Evolutionary conservation across 2,329 filamentous ascomycete genomes (phyloP), one percentile per base, ranked within the genome.

Genomic region (Neodidymelliopsis sp.): DNA sequence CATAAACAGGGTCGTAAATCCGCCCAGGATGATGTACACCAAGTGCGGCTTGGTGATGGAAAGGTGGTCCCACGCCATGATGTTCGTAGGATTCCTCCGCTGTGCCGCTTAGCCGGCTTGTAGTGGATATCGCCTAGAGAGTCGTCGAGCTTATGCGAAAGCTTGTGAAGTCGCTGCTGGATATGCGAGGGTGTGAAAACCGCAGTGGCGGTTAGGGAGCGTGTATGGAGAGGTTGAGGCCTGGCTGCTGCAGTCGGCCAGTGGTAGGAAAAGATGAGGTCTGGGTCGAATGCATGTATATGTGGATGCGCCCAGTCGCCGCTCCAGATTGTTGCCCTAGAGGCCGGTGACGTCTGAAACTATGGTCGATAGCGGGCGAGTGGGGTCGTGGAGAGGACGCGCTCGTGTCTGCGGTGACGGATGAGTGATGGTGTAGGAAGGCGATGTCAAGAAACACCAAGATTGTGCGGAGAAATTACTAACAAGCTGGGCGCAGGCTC

Each of bases 1-100:
- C 94, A 99, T 99, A 79, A 99, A 99, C 65, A 99, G 80, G 53
- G 89, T 91, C 62, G 94, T 99, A 79, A 99, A 99, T 73, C 93
- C 94, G 67, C 94, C 94, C 47, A 99, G 81, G 76, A 99, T 97
- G 76, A 97, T 91, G 76, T 99, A 99, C 59, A 96, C 94, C 90
- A 97, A 76, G 81, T 99, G 94, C 66, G 94, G 90, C 80, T 88
- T 89, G 76, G 95, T 97, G 78, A 97, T 87, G 54, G 86, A 86
- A 42, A 93, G 81, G 62, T 92, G 88, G 36, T 87, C 82, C 89
- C 89, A 92, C 54, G 86, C 86, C 88, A 91, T 91, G 47, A 31
- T 60, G 60, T 37, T 53, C 24, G 42, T 30, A 33, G 41, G 28
- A 37, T 27, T 25, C 40, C 34, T 25, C 54, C 27, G 22, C 20